A percentile compares a stretch with the other conserved stretches of the same genome.
phyloP scores from a whole-genome alignment of 306 rosid genomes.

The Vigna trinervia region DNA sequence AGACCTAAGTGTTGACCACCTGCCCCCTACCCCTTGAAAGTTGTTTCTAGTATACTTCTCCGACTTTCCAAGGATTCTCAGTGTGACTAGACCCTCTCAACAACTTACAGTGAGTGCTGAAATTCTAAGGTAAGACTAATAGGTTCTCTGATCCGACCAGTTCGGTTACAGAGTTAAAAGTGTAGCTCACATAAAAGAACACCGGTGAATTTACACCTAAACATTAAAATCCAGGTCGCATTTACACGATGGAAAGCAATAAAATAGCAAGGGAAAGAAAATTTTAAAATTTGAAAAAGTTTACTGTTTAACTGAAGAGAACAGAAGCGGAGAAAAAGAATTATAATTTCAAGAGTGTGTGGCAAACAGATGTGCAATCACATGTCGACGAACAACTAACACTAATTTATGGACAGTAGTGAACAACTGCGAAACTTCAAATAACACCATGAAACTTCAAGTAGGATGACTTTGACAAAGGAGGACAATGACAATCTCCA shows the following conservation, averaged over 20 bases:
- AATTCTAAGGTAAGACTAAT: not conserved
- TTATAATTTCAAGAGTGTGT: too few relatives aligned
- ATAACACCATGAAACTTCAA: too few relatives aligned
- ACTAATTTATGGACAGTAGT: too few relatives aligned
- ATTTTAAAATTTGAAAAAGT: not conserved
- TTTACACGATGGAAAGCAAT: not conserved
- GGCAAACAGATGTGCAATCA: too few relatives aligned
- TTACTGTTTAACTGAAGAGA: not conserved
- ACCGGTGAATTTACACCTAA: too few relatives aligned
- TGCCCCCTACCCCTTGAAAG: constrained; percentile 11
- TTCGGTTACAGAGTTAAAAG: not conserved
- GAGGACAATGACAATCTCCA: too few relatives aligned
- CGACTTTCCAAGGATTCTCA: constrained; percentile 12
- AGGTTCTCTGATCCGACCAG: not conserved
- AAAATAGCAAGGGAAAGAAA: not conserved
- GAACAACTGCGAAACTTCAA: too few relatives aligned
- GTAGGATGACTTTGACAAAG: too few relatives aligned
- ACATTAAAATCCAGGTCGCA: not conserved
- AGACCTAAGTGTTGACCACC: constrained; percentile 28
- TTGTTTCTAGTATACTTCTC: constrained; percentile 20
- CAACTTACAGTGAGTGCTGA: not conserved
- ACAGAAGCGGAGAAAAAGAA: not conserved
- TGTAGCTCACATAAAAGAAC: too few relatives aligned
- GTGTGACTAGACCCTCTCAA: not conserved
- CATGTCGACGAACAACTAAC: too few relatives aligned